Evolutionary conservation across 805 yeast genomes (phyloP).

Genomic region (Millerozyma miso): DNA sequence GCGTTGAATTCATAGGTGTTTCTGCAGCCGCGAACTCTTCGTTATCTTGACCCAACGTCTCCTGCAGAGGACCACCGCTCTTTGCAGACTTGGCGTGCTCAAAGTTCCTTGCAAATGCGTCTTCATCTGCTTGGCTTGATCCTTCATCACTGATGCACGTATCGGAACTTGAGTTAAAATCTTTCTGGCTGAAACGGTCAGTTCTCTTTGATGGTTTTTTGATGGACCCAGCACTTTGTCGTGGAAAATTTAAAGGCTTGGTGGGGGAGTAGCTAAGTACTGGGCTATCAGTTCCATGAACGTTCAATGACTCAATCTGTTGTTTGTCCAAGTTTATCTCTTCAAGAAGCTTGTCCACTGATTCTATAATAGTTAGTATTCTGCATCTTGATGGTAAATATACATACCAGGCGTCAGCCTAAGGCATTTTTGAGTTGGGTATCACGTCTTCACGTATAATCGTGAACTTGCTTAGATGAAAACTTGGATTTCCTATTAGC

Average conservation of each 20-base stretch:
- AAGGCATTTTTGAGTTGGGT: too few relatives aligned
- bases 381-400: too few relatives aligned
- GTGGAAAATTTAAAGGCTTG: slow-evolving; percentile 29
- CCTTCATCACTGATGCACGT: slow-evolving; percentile 35
- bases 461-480: too few relatives aligned
- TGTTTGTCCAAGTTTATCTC: slow-evolving; percentile 18
- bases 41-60: slow-evolving; percentile 12
- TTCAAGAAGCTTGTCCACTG: slow-evolving; percentile 26
- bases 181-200: slow-evolving; percentile 12
- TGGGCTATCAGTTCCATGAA: neutral
- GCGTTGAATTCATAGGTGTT: slow-evolving; percentile 19
- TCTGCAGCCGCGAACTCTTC: slow-evolving; percentile 21
- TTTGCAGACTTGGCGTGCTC: slow-evolving; percentile 12
- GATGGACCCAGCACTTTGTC: slow-evolving; percentile 5
- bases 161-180: slow-evolving; percentile 38
- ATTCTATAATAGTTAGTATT: slow-evolving; percentile 20
- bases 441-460: too few relatives aligned
- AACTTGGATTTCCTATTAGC: too few relatives aligned
- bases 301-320: slow-evolving; percentile 1
- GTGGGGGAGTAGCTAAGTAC: slow-evolving; percentile 24
- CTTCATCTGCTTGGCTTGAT: neutral
- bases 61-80: slow-evolving; percentile 5
- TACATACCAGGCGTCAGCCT: too few relatives aligned
- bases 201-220: neutral
- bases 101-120: slow-evolving; percentile 20